A percentile compares a stretch with the other conserved stretches of the same genome.
Conservation (phyloP, 139 green algal genomes). For the Coelastrella sp. region DNA sequence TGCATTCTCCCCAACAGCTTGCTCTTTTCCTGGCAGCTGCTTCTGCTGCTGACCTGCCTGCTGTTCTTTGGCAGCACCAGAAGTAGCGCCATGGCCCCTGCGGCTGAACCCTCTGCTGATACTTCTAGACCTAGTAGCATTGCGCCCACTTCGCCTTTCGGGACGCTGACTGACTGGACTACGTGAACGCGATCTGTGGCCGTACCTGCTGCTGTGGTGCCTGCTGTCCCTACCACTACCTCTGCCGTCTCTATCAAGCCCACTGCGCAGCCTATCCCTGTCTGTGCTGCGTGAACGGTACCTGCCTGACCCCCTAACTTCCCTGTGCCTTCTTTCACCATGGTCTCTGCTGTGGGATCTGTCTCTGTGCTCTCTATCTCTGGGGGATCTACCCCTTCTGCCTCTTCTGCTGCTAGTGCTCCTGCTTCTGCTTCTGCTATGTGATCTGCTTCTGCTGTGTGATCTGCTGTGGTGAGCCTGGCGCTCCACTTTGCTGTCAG, state of each 20-base stretch:
- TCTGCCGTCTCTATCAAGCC: no score
- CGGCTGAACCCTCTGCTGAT: no score
- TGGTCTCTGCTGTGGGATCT: neutral
- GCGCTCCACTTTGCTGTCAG: neutral
- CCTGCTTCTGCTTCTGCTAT: neutral
- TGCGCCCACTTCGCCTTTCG: neutral
- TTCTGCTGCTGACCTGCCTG: neutral
- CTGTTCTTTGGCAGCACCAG: neutral
- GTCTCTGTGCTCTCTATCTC: neutral
- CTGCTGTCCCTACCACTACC: neutral
- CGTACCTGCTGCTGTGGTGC: neutral
- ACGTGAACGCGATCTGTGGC: neutral
- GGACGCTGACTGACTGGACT: neutral
- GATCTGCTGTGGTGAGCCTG: no score
- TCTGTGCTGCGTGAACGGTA: neutral
- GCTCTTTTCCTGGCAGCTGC: no score
- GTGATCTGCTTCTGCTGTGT: neutral
- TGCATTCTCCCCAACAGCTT: neutral
- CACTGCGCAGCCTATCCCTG: no score
- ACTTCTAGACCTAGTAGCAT: neutral
- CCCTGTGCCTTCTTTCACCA: neutral
- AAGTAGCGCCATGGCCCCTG: no score
- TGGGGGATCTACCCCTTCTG: neutral
- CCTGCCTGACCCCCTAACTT: neutral
- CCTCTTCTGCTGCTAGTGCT: neutral